Evolutionary conservation across 768 basidiomycete genomes (phyloP).

Genomic region (Rhizopogon vinicolor): DNA sequence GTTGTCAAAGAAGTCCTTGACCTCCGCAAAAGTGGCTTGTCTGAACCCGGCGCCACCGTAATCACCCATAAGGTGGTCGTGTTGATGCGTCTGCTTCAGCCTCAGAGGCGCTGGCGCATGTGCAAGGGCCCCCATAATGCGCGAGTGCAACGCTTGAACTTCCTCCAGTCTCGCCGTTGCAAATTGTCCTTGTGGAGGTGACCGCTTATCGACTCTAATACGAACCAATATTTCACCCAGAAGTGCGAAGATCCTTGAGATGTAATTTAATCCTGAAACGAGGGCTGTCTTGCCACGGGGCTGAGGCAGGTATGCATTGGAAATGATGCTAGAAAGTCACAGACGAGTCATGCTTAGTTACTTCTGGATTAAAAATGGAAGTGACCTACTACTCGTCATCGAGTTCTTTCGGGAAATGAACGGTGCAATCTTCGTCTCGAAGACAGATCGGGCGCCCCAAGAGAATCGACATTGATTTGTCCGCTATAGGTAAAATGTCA

Average conservation of each 20-base stretch:
- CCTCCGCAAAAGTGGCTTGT: constrained; percentile 81
- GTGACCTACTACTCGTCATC: constrained; percentile 82
- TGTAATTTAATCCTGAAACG: constrained; percentile 85
- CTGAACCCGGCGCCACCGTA: constrained; percentile 70
- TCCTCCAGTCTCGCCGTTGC: constrained; percentile 83
- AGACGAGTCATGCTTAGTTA: constrained; percentile 12
- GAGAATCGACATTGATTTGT: constrained; percentile 86
- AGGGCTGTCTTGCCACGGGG: constrained; percentile 84
- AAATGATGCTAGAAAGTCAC: constrained; percentile 61
- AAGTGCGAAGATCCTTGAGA: constrained; percentile 79
- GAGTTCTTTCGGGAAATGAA: constrained; percentile 83
- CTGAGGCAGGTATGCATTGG: constrained; percentile 76
- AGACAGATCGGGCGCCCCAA: constrained; percentile 82
- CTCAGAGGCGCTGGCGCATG: constrained; percentile 75
- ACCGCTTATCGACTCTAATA: constrained; percentile 82
- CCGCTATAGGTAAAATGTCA: constrained; percentile 42
- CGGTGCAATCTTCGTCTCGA: constrained; percentile 87
- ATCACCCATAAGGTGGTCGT: constrained; percentile 49
- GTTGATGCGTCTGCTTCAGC: constrained; percentile 53
- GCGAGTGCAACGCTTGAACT: constrained; percentile 72
- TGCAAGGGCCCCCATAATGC: constrained; percentile 68
- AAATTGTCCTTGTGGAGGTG: constrained; percentile 81
- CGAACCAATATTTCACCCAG: constrained; percentile 85
- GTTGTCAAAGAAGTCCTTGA: constrained; percentile 89
- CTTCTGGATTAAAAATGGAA: constrained; percentile 18